Evolutionary conservation across 805 yeast genomes (phyloP).

Genomic region (Saccharomyces cerevisiae): DNA sequence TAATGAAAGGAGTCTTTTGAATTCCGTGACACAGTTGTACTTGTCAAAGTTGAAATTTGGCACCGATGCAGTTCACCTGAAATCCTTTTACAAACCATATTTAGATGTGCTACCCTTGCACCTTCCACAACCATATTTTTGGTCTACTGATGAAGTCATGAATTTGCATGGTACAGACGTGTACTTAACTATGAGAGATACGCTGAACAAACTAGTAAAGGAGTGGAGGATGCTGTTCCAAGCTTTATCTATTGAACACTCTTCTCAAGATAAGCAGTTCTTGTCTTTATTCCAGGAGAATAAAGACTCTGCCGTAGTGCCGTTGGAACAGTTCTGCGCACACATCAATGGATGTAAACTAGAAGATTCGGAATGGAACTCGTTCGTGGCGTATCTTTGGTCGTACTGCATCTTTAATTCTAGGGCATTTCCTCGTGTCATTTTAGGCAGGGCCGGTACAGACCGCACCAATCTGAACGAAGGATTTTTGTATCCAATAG

Average conservation of each 20-base stretch:
- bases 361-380: slow-evolving; percentile 40
- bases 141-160: slow-evolving; percentile 46
- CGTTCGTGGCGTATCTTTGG: slow-evolving; percentile 69
- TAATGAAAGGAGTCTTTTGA: slow-evolving; percentile 17
- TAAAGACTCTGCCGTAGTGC: neutral
- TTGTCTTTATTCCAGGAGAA: neutral
- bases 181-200: slow-evolving; percentile 43
- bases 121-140: slow-evolving; percentile 58
- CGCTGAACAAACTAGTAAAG: slow-evolving; percentile 38
- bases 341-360: neutral
- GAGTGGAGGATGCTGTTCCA: slow-evolving; percentile 43
- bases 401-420: slow-evolving; percentile 61
- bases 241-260: slow-evolving; percentile 3
- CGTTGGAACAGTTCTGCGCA: neutral
- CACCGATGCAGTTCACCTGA: slow-evolving; percentile 8
- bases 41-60: slow-evolving; percentile 38
- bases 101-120: slow-evolving; percentile 40
- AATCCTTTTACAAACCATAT: slow-evolving; percentile 35
- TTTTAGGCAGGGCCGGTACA: slow-evolving; percentile 35
- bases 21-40: slow-evolving; percentile 33
- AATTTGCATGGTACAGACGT: slow-evolving; percentile 63
- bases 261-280: neutral
- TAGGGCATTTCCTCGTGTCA: slow-evolving; percentile 70
- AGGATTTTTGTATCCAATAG: slow-evolving; percentile 68
- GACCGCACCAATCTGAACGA: slow-evolving; percentile 34